Conservation (phyloP, 192 early-diverging fungal species). For the Backusella morwellensis region DNA sequence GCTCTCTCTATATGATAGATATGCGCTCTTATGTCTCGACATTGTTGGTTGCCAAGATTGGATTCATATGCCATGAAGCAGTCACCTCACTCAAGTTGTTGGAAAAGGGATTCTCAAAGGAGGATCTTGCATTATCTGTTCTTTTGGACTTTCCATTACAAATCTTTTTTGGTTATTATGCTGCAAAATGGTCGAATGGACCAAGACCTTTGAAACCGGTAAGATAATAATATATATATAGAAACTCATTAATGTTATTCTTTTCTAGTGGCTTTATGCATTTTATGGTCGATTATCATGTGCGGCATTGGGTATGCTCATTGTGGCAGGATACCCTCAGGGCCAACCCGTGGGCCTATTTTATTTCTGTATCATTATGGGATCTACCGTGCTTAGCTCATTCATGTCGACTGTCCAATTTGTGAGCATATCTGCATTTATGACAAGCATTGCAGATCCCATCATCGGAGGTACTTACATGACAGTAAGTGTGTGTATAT, state of each 20-base stretch:
- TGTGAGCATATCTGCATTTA: constrained; percentile 93
- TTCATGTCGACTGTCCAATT: constrained; percentile 95
- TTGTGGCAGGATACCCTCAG: constrained; percentile 78
- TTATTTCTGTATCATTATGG: constrained; percentile 81
- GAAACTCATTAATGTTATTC: neutral
- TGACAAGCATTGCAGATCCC: constrained; percentile 94
- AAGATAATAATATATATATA: constrained; percentile 10
- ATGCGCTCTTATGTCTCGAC: constrained; percentile 85
- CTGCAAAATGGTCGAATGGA: constrained; percentile 93
- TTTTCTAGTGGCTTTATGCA: constrained; percentile 79
- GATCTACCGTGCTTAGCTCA: constrained; percentile 76
- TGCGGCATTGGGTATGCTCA: constrained; percentile 81
- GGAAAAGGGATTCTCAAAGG: constrained; percentile 92
- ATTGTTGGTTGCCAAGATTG: constrained; percentile 86
- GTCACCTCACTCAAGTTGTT: constrained; percentile 94
- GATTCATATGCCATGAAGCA: constrained; percentile 93
- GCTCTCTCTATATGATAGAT: constrained; percentile 34
- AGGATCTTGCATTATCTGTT: constrained; percentile 90
- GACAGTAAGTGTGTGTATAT: constrained; percentile 51
- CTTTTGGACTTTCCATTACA: constrained; percentile 97
- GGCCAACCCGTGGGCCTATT: constrained; percentile 55
- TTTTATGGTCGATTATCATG: constrained; percentile 86
- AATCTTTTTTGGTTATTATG: constrained; percentile 96
- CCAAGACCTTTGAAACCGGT: constrained; percentile 79
- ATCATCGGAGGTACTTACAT: constrained; percentile 89